phyloP scores from a whole-genome alignment of 2,329 filamentous ascomycete genomes.

The Beauveria rudraprayagi region DNA sequence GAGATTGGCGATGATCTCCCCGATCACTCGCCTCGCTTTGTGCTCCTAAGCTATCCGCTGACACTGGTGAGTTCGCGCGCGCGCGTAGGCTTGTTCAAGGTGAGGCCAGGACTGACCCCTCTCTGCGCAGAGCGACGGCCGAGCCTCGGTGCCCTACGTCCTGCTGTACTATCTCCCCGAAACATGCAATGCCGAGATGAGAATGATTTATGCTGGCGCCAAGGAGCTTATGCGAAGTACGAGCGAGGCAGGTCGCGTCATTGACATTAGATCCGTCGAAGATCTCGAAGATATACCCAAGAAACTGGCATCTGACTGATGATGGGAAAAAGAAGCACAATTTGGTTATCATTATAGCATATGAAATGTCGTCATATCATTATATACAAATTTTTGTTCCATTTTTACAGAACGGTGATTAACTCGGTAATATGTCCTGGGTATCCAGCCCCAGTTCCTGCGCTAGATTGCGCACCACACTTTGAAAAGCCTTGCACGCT shows the following conservation, averaged over 20 bases:
- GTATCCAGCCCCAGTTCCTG: constrained; percentile 55
- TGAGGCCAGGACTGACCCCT: not conserved
- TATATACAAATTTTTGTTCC: constrained; percentile 11
- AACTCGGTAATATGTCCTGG: constrained; percentile 41
- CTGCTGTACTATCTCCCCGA: constrained; percentile 90
- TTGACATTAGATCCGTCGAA: constrained; percentile 75
- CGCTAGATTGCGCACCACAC: constrained; percentile 68
- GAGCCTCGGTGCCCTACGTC: constrained; percentile 84
- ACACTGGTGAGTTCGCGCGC: constrained; percentile 55
- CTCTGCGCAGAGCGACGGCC: constrained; percentile 59
- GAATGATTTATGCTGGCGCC: constrained; percentile 92
- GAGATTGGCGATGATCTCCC: constrained; percentile 84
- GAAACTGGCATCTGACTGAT: constrained; percentile 36
- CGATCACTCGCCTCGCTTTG: constrained; percentile 82
- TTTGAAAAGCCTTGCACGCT: constrained; percentile 72
- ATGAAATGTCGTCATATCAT: constrained; percentile 12
- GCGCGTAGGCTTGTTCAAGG: not conserved
- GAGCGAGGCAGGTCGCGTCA: constrained; percentile 77
- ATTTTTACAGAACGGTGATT: constrained; percentile 15
- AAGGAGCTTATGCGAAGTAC: constrained; percentile 95
- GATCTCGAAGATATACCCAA: constrained; percentile 76
- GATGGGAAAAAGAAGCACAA: not conserved
- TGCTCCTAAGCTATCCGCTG: constrained; percentile 84
- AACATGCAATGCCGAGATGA: constrained; percentile 77
- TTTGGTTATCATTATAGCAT: not conserved